Conservation (phyloP, 768 basidiomycete species). For the Termitomyces sp. region DNA sequence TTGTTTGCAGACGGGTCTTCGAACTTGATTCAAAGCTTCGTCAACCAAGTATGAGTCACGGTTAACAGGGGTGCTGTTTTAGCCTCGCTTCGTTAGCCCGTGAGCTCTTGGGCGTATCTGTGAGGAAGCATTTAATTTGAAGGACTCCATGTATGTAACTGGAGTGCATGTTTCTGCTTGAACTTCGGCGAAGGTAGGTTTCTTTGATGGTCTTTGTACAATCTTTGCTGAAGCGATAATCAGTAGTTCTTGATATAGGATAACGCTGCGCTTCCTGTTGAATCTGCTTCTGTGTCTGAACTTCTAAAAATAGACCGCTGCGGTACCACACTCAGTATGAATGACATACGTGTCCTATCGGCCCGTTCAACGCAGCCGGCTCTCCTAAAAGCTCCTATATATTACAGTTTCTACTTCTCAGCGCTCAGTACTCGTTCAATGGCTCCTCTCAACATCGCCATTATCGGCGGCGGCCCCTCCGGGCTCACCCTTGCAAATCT, state of each 20-base stretch:
- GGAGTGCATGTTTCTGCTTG: too few species aligned
- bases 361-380: not conserved
- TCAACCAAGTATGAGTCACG: not conserved
- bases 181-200: too few species aligned
- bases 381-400: not conserved
- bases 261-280: too few species aligned
- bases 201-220: too few species aligned
- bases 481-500: slow-evolving; percentile 28
- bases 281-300: not conserved
- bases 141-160: too few species aligned
- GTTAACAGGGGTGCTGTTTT: not conserved
- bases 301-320: not conserved
- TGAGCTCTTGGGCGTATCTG: too few species aligned
- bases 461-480: slow-evolving; percentile 23
- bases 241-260: not conserved
- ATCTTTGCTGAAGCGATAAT: too few species aligned
- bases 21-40: too few species aligned
- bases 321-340: not conserved
- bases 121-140: too few species aligned
- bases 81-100: too few species aligned
- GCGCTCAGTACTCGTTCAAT: not conserved
- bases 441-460: slow-evolving; percentile 17
- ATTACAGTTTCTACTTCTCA: not conserved
- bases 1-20: not conserved
- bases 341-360: not conserved